Evolutionary conservation across 2,329 filamentous ascomycete species (phyloP), one percentile per base, ranked within the genome.

Genomic region (Zymoseptoria passerinii): DNA sequence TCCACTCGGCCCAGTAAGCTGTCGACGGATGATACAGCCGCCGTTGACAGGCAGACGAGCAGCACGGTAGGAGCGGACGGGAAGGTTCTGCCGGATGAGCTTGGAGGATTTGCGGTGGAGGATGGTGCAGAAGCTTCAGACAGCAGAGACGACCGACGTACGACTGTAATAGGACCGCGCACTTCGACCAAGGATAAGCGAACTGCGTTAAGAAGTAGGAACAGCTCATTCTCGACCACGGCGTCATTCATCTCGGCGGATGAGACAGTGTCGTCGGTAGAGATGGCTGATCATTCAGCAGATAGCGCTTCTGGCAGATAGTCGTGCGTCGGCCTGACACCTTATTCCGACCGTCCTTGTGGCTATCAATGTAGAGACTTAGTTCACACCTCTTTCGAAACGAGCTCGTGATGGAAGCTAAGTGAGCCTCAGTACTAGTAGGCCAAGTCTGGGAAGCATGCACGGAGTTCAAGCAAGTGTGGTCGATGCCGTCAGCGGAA

Each of bases 161-260:
- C 56, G 16, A 65, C 63, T 18, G 61, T 65, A 28, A 65, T 63
- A 23, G 61, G 61, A 20, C 63, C 63, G 23, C 51, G 53, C 7
- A 59, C 57, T 28, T 54, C 54, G 53, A 28, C 35, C 35, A 44
- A 44, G 6, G 35, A 16, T 13, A 44, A 44, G n/a, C 13, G 10
- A 44, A 44, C 16, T 16, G 35, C 13, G 35, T 44, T 13, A 44
- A 44, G 35, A 16, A 44, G 35, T 16, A 44, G 16, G 35, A 44
- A 16, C n/a, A 44, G 35, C n/a, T 44, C 35, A 44, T 10, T 44
- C 13, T 44, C 35, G 10, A 44, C 35, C n/a, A 16, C 35, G 35
- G 35, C 35, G 35, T 44, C 35, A 16, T 44, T 44, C n/a, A 44
- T 44, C 35, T 44, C 35, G 16, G 35, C 35, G 35, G 35, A 44